Base-by-base conservation (phyloP, 2,329 filamentous ascomycete species). In the Fusarium sterilihyphosum region DNA sequence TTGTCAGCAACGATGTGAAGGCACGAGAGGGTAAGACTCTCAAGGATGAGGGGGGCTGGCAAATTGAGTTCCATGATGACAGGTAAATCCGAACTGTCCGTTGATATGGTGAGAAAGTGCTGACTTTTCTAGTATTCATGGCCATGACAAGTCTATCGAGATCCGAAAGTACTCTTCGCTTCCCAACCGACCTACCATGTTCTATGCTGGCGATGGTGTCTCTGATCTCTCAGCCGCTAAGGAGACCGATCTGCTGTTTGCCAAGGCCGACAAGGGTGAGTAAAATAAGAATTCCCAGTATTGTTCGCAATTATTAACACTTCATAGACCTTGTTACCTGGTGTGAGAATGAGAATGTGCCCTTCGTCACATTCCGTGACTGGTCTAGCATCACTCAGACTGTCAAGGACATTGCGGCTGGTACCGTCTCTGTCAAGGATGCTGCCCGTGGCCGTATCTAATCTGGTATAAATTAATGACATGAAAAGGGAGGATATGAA, bases 71-170 rank as follows among this genome's bases (percentile, higher is more conserved):
- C 84, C 95, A 94, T 80, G 95, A 99, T 81, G 94, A 96, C 70
- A 94, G 90, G 90, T 92, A 35, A 33, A 33, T 7, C 16, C 1
- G 31, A 35, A 24, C 2, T 10, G 3, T 24, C 7, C 12, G 22
- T 24, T 10, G 2, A 52, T 8, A 18, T 52, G 17, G 4, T 35
- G 11, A 33, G 16, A 20, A 52, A 24, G 22, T 43, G 53, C 63
- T 77, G 54, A 77, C 50, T 31, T 37, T 29, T 16, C 67, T 71
- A 94, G 93, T 80, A 88, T 92, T 67, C 97, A 97, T 79, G 96
- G 96, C n/a, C 96, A 99, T 81, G 96, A 99, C 88, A 99, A 99
- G 89, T 95, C 92, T 33, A 87, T 96, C 61, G 94, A 96, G 81
- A 94, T 99, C 79, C 91, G 94, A 74, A 94, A 94, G 59, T 98